Conservation (phyloP, 2,329 filamentous ascomycete species). For the Simplicillium aogashimaense region DNA sequence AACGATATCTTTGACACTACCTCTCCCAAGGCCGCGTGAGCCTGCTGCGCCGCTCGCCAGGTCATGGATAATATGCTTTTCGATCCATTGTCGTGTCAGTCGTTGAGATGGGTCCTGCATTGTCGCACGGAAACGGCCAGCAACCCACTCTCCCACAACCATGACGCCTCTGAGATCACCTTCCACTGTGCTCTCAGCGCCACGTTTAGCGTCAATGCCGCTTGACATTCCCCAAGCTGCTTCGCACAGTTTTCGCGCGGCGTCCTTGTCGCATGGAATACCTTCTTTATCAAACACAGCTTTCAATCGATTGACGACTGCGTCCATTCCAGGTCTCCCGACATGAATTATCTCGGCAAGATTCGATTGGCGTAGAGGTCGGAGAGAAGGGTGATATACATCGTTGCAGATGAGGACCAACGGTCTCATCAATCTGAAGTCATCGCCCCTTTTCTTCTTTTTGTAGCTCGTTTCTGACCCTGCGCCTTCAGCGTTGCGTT, state of each 20-base stretch:
- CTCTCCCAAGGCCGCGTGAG: slow-evolving; percentile 60
- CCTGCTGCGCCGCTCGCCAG: slow-evolving; percentile 62
- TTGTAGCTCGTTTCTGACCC: slow-evolving; percentile 11
- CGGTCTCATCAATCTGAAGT: slow-evolving; percentile 77
- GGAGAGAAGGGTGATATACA: slow-evolving; percentile 82
- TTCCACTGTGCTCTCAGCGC: slow-evolving; percentile 57
- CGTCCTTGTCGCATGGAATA: slow-evolving; percentile 80
- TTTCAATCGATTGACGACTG: slow-evolving; percentile 74
- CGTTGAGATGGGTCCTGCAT: slow-evolving; percentile 25
- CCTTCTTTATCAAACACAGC: slow-evolving; percentile 81
- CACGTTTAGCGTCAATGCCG: slow-evolving; percentile 58
- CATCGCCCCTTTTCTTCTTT: slow-evolving; percentile 69
- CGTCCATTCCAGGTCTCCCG: slow-evolving; percentile 77
- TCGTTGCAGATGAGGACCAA: slow-evolving; percentile 96
- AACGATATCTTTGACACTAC: slow-evolving; percentile 65
- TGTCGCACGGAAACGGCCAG: slow-evolving; percentile 52
- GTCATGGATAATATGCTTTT: slow-evolving; percentile 58
- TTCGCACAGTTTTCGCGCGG: slow-evolving; percentile 75
- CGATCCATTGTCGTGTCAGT: slow-evolving; percentile 68
- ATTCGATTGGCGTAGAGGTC: slow-evolving; percentile 74
- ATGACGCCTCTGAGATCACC: slow-evolving; percentile 74
- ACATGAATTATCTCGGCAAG: slow-evolving; percentile 87
- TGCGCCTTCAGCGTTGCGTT: slow-evolving; percentile 53
- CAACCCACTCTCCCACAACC: slow-evolving; percentile 83
- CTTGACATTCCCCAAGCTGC: slow-evolving; percentile 70